Evolutionary conservation across 1,284 basidiomycete species (phyloP), one percentile per base, ranked within the genome.

Genomic region (Somion occarium): DNA sequence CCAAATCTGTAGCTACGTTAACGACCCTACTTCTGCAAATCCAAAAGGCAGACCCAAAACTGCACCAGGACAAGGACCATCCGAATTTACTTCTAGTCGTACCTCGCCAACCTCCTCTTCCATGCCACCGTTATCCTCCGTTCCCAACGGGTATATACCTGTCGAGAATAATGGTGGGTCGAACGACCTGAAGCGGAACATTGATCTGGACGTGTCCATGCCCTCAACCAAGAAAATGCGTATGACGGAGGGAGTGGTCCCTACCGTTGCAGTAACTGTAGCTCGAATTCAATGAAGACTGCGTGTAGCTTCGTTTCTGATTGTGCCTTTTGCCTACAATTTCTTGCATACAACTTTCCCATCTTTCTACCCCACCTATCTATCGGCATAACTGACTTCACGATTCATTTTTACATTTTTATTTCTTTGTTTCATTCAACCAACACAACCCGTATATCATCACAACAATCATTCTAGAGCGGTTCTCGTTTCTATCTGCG

Each of bases 1-100:
- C 43, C 70, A 90, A 62, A 73, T 78, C 47, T 91, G 88, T 73
- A 87, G 83, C 65, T 91, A 91, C 68, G 84, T 83, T 34, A 85
- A 87, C 61, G 85, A 89, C 57, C 64, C 74, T 37, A 65, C 63
- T 46, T 60, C 59, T 41, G 67, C 73, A 9, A 73, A 56, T 39
- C 58, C 51, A 54, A 62, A 58, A 48, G 56, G 56, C 5, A 51
- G 56, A 7, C 56, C 56, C n/a, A 53, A 53, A 46, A 45, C 47
- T 2, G 46, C 44, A 13, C 22, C 26, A 0, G 41, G 38, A n/a
- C 3, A 30, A 4, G 38, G 53, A 12, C 22, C 46, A 15, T 34
- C 30, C 30, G 30, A 15, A 15, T 34, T 15, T 7, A 34, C 30
- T 15, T 34, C 30, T 34, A 15, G 15, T 34, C 30, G 30, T n/a